These are phyloP conservation scores for Arachis hypogaea DNA, from an alignment of 306 rosid species.

Conservation along the genomic window DNA sequence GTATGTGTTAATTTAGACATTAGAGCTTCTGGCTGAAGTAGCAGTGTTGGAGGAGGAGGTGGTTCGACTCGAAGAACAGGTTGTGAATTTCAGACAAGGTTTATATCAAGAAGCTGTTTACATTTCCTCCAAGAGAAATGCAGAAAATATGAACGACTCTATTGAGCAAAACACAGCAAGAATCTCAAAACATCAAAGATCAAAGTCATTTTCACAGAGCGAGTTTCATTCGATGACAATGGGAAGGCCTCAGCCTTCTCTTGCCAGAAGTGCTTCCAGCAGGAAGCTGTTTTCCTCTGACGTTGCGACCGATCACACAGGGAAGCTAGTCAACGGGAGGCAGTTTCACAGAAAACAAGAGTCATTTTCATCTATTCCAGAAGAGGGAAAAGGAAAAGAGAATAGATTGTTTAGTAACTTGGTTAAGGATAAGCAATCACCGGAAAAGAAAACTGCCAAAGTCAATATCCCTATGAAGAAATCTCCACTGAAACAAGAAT, in stretches of 20 bases:
- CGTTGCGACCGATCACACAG: slow-evolving; percentile 42
- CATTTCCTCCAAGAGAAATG: slow-evolving; percentile 71
- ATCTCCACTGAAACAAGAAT: slow-evolving; percentile 64
- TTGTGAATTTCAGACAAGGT: slow-evolving; percentile 93
- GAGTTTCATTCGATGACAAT: slow-evolving; percentile 65
- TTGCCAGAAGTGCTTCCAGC: slow-evolving; percentile 76
- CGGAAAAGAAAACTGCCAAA: slow-evolving; percentile 66
- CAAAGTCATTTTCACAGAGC: slow-evolving; percentile 72
- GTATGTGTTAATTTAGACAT: slow-evolving; percentile 60
- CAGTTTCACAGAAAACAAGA: slow-evolving; percentile 60
- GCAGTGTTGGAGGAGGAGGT: slow-evolving; percentile 97
- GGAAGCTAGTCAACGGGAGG: slow-evolving; percentile 54
- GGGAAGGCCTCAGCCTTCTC: slow-evolving; percentile 67
- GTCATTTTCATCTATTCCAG: slow-evolving; percentile 56
- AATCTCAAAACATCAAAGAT: slow-evolving; percentile 75
- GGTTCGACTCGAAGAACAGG: slow-evolving; percentile 86
- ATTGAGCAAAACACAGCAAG: slow-evolving; percentile 54
- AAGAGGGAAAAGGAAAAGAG: slow-evolving; percentile 82
- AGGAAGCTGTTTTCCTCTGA: slow-evolving; percentile 64
- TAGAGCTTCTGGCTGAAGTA: slow-evolving; percentile 94
- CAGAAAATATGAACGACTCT: slow-evolving; percentile 57
- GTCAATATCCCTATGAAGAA: slow-evolving; percentile 60
- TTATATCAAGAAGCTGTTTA: slow-evolving; percentile 91
- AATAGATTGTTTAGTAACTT: slow-evolving; percentile 52
- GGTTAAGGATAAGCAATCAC: slow-evolving; percentile 63